Conservation (phyloP, 805 yeast species). For the Starmerella powellii region DNA sequence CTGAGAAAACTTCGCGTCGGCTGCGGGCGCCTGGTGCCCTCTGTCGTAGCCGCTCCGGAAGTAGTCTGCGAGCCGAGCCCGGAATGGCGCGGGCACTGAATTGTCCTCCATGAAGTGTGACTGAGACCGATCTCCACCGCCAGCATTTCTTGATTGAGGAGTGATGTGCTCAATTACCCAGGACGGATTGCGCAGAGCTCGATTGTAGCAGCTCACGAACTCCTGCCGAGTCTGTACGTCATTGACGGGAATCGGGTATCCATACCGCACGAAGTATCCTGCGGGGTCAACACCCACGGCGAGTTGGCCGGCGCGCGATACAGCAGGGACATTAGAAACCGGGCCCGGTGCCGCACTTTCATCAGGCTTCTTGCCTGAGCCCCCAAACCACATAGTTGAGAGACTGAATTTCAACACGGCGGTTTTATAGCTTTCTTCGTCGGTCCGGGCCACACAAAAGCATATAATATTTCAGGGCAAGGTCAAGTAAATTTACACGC, state of each 20-base stretch:
- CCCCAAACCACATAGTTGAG: slow-evolving; percentile 10
- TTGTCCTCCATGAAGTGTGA: slow-evolving; percentile 84
- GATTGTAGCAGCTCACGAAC: slow-evolving; percentile 74
- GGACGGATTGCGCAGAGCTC: slow-evolving; percentile 70
- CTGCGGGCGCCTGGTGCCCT: slow-evolving; percentile 97
- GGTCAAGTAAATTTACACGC: too few species aligned
- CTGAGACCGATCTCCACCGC: slow-evolving; percentile 54
- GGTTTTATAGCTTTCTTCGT: too few species aligned
- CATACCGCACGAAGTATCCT: slow-evolving; percentile 71
- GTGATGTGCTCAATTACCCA: slow-evolving; percentile 79
- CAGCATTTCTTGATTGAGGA: slow-evolving; percentile 39
- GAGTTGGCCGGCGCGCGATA: too few species aligned
- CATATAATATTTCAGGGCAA: neutral
- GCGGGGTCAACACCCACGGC: slow-evolving; percentile 45
- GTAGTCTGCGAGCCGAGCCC: slow-evolving; percentile 70
- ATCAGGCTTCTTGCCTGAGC: slow-evolving; percentile 1
- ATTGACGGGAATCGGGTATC: slow-evolving; percentile 91
- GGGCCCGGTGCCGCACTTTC: neutral
- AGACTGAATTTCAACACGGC: too few species aligned
- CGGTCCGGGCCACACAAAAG: too few species aligned
- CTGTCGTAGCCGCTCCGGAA: slow-evolving; percentile 93
- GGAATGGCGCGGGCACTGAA: slow-evolving; percentile 57
- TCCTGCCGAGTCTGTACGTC: slow-evolving; percentile 65
- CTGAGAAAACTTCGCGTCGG: slow-evolving; percentile 86
- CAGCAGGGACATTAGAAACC: neutral